Evolutionary conservation across 1,284 basidiomycete species (phyloP).

Genomic region (Puccinia hordei): DNA sequence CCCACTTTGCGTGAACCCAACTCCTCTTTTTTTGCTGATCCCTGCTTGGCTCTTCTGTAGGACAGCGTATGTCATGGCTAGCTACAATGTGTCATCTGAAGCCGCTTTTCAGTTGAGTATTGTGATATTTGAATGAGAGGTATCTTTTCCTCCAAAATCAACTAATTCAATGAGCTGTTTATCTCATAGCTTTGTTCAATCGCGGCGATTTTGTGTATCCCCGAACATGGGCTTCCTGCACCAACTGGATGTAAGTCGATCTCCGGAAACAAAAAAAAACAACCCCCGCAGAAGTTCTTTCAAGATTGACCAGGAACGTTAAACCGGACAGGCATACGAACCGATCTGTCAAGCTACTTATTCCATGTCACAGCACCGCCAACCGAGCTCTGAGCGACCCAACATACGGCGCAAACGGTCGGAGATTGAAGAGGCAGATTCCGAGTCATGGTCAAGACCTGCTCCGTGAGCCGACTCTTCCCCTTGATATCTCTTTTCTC

Average conservation of each 20-base stretch:
- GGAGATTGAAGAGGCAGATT: constrained; percentile 25
- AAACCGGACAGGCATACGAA: constrained; percentile 72
- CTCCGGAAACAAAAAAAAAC: constrained; percentile 64
- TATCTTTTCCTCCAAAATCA: background rate
- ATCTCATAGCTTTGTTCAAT: constrained; percentile 54
- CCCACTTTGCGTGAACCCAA: background rate
- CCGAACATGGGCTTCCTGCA: constrained; percentile 56
- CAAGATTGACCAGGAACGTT: background rate
- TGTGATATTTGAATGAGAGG: background rate
- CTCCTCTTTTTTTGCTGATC: constrained; percentile 36
- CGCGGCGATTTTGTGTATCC: constrained; percentile 56
- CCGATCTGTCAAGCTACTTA: constrained; percentile 77
- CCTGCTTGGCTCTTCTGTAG: constrained; percentile 74
- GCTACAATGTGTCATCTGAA: constrained; percentile 40
- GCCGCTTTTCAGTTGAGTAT: constrained; percentile 32
- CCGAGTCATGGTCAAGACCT: background rate
- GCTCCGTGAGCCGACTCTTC: constrained; percentile 8
- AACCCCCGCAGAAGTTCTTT: too few species aligned
- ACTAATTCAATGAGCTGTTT: background rate
- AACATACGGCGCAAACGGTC: constrained; percentile 32
- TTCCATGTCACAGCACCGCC: constrained; percentile 61
- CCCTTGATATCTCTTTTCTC: background rate
- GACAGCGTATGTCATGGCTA: constrained; percentile 56
- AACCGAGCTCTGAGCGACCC: background rate
- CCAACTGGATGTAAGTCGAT: constrained; percentile 67